Evolutionary conservation across 148 eudicot genomes (phyloP).

Genomic region (Spergularia marina): DNA sequence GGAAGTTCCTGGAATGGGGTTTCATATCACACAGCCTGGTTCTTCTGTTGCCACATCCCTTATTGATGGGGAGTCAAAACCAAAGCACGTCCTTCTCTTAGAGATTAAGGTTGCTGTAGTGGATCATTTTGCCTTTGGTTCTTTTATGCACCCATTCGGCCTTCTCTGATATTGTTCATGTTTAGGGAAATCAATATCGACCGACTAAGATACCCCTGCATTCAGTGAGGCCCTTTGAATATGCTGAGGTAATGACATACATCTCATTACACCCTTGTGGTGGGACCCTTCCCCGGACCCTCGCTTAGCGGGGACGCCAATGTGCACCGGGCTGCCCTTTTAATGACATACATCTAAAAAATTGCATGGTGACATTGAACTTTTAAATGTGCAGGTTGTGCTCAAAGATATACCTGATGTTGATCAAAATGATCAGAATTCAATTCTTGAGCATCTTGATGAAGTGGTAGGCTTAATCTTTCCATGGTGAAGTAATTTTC

Average conservation of each 20-base stretch:
- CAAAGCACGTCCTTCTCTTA: constrained; percentile 89
- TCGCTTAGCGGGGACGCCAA: too few relatives aligned
- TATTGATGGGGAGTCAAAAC: constrained; percentile 95
- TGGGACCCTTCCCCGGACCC: too few relatives aligned
- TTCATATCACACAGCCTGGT: constrained; percentile 98
- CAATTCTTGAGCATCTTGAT: constrained; percentile 92
- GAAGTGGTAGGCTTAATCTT: constrained; percentile 54
- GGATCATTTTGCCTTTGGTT: constrained; percentile 5
- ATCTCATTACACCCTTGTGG: too few relatives aligned
- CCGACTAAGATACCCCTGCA: constrained; percentile 94
- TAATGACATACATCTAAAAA: constrained; percentile 28
- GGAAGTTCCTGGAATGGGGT: constrained; percentile 99
- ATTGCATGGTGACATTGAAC: constrained; percentile 1
- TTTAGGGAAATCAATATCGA: constrained; percentile 97
- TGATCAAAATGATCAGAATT: constrained; percentile 86
- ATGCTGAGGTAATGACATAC: constrained; percentile 67
- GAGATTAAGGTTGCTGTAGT: constrained; percentile 75
- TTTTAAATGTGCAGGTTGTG: constrained; percentile 52
- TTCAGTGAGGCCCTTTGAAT: constrained; percentile 93
- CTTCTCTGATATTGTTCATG: constrained; percentile 14
- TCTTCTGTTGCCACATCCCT: constrained; percentile 98
- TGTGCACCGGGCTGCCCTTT: too few relatives aligned
- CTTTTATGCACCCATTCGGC: background rate
- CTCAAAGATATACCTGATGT: constrained; percentile 80
- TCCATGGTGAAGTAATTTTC: constrained; percentile 5